These are phyloP conservation scores for Maudiozyma saulgeensis DNA, from an alignment of 805 yeast genomes.

Conservation along the genomic window DNA sequence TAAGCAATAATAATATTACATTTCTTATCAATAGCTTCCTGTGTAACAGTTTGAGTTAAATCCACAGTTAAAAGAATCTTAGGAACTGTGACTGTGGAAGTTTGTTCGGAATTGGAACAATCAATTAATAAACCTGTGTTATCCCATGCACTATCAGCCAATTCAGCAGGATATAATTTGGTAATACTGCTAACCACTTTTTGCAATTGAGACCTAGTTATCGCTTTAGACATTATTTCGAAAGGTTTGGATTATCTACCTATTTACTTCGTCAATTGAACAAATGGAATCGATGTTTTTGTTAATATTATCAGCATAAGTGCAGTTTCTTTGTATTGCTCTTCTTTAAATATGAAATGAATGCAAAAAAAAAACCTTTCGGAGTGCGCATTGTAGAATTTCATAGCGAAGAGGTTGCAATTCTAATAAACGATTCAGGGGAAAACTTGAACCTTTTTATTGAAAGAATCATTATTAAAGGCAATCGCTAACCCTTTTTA, in stretches of 20 bases:
- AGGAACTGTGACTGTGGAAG: conserved; percentile 11
- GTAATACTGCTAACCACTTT: conserved; percentile 47
- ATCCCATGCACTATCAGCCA: conserved; percentile 90
- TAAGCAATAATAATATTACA: conserved; percentile 68
- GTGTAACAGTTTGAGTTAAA: conserved; percentile 70
- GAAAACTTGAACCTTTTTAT: neutral
- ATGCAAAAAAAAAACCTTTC: neutral
- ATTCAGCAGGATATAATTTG: conserved; percentile 64
- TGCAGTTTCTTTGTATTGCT: too few species aligned
- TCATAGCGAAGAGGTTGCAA: neutral
- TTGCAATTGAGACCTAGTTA: conserved; percentile 31
- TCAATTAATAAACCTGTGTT: conserved; percentile 88
- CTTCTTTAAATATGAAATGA: too few species aligned
- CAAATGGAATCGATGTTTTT: too few species aligned
- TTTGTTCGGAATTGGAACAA: conserved; percentile 32
- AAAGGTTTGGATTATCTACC: neutral
- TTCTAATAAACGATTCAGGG: neutral
- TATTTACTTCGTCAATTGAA: neutral
- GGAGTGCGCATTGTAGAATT: neutral
- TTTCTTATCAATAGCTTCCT: conserved; percentile 60
- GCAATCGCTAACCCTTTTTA: too few species aligned
- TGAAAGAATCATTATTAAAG: neutral
- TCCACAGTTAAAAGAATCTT: conserved; percentile 67
- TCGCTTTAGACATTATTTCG: conserved; percentile 15
- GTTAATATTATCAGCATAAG: too few species aligned